Percentiles rank a stretch among this genome's conserved stretches.
Evolutionary conservation across 805 yeast genomes (phyloP).

Genomic region (Hanseniaspora mollemarum): DNA sequence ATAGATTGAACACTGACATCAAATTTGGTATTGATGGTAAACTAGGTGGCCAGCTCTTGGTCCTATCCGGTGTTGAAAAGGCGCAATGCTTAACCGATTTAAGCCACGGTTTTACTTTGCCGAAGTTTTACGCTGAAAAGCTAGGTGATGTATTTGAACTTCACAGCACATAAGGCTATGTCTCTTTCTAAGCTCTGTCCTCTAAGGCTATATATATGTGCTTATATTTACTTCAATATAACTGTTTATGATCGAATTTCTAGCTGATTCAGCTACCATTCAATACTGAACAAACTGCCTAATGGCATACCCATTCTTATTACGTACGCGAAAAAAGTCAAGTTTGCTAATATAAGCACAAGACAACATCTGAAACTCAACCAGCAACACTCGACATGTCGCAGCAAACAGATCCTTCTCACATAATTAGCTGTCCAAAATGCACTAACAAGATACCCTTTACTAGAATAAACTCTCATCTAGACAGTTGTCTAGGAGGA

Average conservation of each 20-base stretch:
- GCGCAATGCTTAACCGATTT: constrained; percentile 45
- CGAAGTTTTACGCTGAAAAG: constrained; percentile 56
- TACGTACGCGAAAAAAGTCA: too few species aligned
- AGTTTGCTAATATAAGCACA: too few species aligned
- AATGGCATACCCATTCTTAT: too few species aligned
- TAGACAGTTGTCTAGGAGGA: constrained; percentile 9
- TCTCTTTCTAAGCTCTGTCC: too few species aligned
- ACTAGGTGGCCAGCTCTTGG: constrained; percentile 66
- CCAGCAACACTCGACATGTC: background rate
- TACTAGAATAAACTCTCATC: constrained; percentile 24
- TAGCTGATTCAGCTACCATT: too few species aligned
- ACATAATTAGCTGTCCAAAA: constrained; percentile 31
- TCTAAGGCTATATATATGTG: too few species aligned
- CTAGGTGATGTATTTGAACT: constrained; percentile 64
- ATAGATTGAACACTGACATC: constrained; percentile 90
- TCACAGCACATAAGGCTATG: background rate
- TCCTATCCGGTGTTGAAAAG: constrained; percentile 82
- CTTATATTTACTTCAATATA: too few species aligned
- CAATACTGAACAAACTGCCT: too few species aligned
- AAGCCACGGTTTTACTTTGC: constrained; percentile 34
- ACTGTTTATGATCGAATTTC: too few species aligned
- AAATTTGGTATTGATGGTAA: constrained; percentile 82
- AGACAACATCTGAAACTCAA: too few species aligned
- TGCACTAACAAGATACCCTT: constrained; percentile 26
- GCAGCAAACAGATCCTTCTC: background rate